phyloP scores from a whole-genome alignment of 2,329 filamentous ascomycete genomes.

The Claviceps sorghi region DNA sequence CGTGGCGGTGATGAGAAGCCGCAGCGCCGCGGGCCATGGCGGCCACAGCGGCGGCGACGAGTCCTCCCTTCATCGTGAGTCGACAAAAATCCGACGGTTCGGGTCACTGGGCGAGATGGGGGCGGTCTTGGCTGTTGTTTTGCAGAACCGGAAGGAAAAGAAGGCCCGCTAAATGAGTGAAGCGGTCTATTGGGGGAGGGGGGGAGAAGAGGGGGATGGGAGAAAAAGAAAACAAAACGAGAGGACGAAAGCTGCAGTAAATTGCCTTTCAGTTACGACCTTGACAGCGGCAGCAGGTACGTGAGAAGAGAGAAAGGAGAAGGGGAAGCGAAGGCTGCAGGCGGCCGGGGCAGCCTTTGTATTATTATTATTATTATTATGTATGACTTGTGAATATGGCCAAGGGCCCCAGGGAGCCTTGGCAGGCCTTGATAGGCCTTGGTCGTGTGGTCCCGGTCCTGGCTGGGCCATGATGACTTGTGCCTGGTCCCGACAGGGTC shows the following conservation, averaged over 20 bases:
- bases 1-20: constrained; percentile 47
- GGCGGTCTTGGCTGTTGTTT: neutral
- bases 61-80: constrained; percentile 58
- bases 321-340: constrained; percentile 13
- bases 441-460: neutral
- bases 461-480: neutral
- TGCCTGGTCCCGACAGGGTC: neutral
- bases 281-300: constrained; percentile 29
- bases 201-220: no score
- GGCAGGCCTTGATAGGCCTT: neutral
- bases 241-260: constrained; percentile 31
- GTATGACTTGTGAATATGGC: constrained; percentile 10
- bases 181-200: constrained; percentile 45
- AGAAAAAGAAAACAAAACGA: constrained; percentile 31
- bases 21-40: constrained; percentile 41
- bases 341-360: constrained; percentile 14
- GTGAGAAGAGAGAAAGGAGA: constrained; percentile 23
- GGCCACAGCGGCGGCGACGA: constrained; percentile 51
- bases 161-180: constrained; percentile 83
- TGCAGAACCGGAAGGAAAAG: constrained; percentile 28
- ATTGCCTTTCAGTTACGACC: constrained; percentile 33
- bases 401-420: neutral
- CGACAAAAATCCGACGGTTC: constrained; percentile 11
- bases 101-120: neutral
- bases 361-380: constrained; percentile 20